Evolutionary conservation across 768 basidiomycete species (phyloP), one percentile per base, ranked within the genome.

Genomic region (Boletales sp.): DNA sequence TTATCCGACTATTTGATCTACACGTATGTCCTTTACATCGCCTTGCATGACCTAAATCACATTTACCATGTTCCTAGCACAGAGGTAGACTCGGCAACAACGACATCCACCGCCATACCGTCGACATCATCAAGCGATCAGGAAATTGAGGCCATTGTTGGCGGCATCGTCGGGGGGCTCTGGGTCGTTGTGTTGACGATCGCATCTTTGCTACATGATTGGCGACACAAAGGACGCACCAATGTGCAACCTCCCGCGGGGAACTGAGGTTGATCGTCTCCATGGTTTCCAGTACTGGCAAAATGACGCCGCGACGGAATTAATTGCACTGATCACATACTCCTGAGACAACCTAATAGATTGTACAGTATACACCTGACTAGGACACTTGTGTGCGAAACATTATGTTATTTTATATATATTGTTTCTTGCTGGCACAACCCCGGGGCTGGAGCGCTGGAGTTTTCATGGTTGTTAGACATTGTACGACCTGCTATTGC

Each of bases 1-100:
- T 11, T 57, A 13, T 59, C 57, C 12, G 58, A 60, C 24, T 60
- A 60, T 37, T 32, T 58, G 3, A 36, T 61, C 18, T 61, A 61
- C 13, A 55, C 50, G 56, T 59, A 13, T 2, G 57, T 50, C 19
- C 10, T 8, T 29, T 15, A 8, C 2, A 47, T 24, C 11, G 14
- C 24, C 12, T n/a, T n/a, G 5, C 6, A 15, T 7, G 2, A 14
- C 11, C 9, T 14, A 51, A 27, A 3, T 35, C 54, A 56, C 27
- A 56, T 24, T 27, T 11, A 5, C 4, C 12, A 6, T 40, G 19
- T 9, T 4, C 1, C 37, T 42, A 58, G 57, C 34, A 51, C 17
- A 24, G 31, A 55, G 24, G 14, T 31, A 2, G 24, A 18, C 6
- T 11, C 27, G 2, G 31, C 8, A 7, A 37, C 11, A 8, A 17